phyloP scores from a whole-genome alignment of 495 filamentous ascomycete species.

The Entonaema liquescens region DNA sequence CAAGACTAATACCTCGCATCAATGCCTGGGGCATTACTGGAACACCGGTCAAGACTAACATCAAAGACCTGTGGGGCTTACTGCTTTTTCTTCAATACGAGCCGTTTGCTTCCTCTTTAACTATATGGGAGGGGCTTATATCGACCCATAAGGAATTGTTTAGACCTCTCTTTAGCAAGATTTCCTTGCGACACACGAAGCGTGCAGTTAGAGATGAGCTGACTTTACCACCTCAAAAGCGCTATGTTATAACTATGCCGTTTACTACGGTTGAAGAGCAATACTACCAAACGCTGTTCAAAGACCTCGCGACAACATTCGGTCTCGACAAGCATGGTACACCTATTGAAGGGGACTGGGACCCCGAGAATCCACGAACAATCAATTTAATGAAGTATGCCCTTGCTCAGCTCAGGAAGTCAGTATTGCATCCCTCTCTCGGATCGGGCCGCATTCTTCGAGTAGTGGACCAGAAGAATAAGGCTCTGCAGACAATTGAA shows the following conservation, averaged over 20 bases:
- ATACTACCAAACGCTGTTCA: constrained; percentile 76
- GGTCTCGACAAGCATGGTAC: constrained; percentile 71
- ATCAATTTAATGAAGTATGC: constrained; percentile 70
- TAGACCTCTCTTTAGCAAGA: constrained; percentile 66
- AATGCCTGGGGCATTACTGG: constrained; percentile 96
- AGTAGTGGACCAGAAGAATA: constrained; percentile 51
- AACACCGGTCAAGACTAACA: constrained; percentile 83
- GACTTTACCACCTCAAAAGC: constrained; percentile 75
- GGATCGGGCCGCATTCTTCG: constrained; percentile 48
- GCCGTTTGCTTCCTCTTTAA: constrained; percentile 69
- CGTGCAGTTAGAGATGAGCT: constrained; percentile 77
- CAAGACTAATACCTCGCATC: constrained; percentile 78
- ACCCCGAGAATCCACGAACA: constrained; percentile 62
- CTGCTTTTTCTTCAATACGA: constrained; percentile 81
- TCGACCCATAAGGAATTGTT: constrained; percentile 67
- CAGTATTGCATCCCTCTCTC: constrained; percentile 84
- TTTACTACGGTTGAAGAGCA: constrained; percentile 91
- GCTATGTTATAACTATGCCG: constrained; percentile 86
- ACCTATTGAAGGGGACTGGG: constrained; percentile 67
- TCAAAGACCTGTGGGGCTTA: constrained; percentile 75
- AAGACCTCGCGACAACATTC: constrained; percentile 73
- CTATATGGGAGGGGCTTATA: constrained; percentile 74
- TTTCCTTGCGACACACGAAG: constrained; percentile 89
- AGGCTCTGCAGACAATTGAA: constrained; percentile 76
- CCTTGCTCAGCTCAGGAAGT: constrained; percentile 72